Base-by-base conservation (phyloP, 2,329 filamentous ascomycete genomes). In the Aspergillus latus region DNA sequence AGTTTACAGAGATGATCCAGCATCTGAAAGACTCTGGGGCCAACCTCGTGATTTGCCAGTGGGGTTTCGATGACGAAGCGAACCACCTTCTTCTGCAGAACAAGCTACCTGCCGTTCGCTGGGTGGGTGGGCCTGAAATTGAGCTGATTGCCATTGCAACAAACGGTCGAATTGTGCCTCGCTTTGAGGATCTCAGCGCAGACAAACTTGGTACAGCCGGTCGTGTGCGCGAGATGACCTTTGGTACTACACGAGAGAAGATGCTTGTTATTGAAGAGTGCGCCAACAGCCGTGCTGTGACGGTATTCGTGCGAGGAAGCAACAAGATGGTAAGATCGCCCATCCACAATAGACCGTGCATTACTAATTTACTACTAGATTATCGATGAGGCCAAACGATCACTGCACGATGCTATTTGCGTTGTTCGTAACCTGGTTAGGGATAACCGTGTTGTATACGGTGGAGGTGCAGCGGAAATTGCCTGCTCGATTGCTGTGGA, bases 201-300 rank as follows among this genome's bases (percentile, higher is more conserved):
- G 90, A 92, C 72, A 99, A 99, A 82, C 85, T 99, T 45, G 94
- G 94, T 61, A 88, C 80, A 26, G 94, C 94, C 21, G 94, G 94
- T 58, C 78, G 96, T 47, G 94, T 99, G 57, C 84, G 92, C 63
- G 92, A 99, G 77, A 92, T 99, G 88, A 89, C 86, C 29, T 99
- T 99, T 69, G 94, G 94, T 68, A 99, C 94, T 1, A 99, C 94
- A 43, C 85, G 94, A 70, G 94, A 99, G 78, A 97, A 99, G 85
- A 99, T 99, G 94, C 82, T 99, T 67, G 90, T 99, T 56, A 99
- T 99, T 67, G 95, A 99, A 79, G 94, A 99, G 78, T 99, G 94
- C 72, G 94, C 95, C 70, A 99, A 99, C 80, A 96, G 91, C 57
- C 84, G 94, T 68, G 94, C 94, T 44, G 95, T 99, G 59, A 99